Base-by-base conservation (phyloP, 768 basidiomycete species). In the Phaeotremella fagi region DNA sequence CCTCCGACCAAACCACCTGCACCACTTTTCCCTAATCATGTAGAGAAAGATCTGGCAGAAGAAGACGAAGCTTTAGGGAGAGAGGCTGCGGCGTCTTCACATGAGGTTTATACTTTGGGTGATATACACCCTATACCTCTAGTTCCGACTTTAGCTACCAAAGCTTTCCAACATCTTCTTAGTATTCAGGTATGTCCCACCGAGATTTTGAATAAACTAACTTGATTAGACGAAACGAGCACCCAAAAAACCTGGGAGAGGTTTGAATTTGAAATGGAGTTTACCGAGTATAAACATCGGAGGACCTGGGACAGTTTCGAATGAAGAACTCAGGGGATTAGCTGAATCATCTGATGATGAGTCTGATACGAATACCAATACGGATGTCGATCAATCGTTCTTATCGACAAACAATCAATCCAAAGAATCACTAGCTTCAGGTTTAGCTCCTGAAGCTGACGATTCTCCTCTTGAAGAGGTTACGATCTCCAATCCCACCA, bases 91-190 rank as follows among this genome's bases (percentile, higher is more conserved):
- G 51, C 52, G 18, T 55, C 54, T 35, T 50, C 46, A n/a, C 59
- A 62, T 38, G 52, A 60, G 44, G 66, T 70, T 0, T 61, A 50
- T 41, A 57, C 58, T 7, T 46, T 72, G 15, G 46, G 52, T 18
- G 57, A 66, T 45, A 59, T 72, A 6, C 65, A 72, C 55, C 47
- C 68, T 4, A 57, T 72, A 7, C 68, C 71, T 0, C 44, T 72
- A 1, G 45, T 36, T 14, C 48, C 43, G 9, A 63, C 61, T 7
- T 36, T 59, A 20, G 62, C 66, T 14, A 12, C 28, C 12, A 59
- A 54, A 18, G 37, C 57, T 7, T 16, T 61, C 7, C 35, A 55
- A 25, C 7, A 29, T 16, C 42, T 66, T 3, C 22, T 41, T 2
- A 38, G 38, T 11, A 27, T 61, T 22, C 60, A 60, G 38, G 49